phyloP scores from a whole-genome alignment of 208 protist genomes.

The Acanthamoeba triangularis region DNA sequence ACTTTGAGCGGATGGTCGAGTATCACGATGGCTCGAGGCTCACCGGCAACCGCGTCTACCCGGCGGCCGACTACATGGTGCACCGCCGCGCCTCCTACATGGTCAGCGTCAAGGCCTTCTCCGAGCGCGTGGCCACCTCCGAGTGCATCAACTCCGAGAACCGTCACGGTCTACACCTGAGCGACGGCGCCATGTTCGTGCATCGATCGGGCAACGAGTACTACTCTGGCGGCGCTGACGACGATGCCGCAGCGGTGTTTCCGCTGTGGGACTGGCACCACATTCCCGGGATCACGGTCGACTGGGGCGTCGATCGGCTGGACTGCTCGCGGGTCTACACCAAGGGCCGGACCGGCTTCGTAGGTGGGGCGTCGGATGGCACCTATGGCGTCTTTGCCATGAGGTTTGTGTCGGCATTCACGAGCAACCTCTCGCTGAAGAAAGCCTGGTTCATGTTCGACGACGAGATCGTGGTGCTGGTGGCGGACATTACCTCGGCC shows the following conservation, averaged over 20 bases:
- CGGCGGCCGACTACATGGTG: background rate
- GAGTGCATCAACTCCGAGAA: constrained; percentile 33
- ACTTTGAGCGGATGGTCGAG: background rate
- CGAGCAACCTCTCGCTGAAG: background rate
- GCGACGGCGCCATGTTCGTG: constrained; percentile 48
- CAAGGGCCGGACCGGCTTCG: background rate
- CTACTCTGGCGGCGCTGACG: background rate
- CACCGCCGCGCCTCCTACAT: background rate
- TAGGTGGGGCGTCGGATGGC: background rate
- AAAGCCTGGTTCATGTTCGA: constrained; percentile 61
- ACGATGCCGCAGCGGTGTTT: background rate
- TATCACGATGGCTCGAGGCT: background rate
- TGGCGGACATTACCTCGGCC: constrained; percentile 1
- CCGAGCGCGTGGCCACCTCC: background rate
- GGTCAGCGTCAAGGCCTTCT: constrained; percentile 19
- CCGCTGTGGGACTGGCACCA: constrained; percentile 41
- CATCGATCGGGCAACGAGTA: constrained; percentile 27
- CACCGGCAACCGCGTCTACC: background rate
- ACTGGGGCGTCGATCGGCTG: constrained; percentile 20
- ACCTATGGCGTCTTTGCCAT: background rate
- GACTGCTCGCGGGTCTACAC: background rate
- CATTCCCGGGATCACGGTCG: constrained; percentile 16
- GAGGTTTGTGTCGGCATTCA: background rate
- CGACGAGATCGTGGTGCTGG: constrained; percentile 24
- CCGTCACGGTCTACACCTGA: background rate